phyloP scores from a whole-genome alignment of 352 stramenopile species.

The Phytophthora tentaculata region DNA sequence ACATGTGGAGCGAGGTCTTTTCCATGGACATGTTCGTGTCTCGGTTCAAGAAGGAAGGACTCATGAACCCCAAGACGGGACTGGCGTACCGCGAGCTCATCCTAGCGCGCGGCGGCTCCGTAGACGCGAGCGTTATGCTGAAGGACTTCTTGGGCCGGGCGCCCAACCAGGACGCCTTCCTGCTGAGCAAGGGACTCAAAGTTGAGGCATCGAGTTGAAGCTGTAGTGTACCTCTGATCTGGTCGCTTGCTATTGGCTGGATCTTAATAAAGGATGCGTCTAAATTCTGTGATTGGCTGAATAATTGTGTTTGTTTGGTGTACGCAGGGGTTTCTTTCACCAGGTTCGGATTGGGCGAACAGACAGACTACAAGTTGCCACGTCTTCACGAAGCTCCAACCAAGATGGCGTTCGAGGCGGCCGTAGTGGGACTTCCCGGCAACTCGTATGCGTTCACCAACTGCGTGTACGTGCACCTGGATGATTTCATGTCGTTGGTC shows the following conservation, averaged over 20 bases:
- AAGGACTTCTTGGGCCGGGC: slow-evolving; percentile 81
- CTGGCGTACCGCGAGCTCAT: slow-evolving; percentile 89
- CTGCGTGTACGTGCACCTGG: slow-evolving; percentile 76
- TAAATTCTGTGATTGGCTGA: too few species aligned
- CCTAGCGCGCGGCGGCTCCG: slow-evolving; percentile 79
- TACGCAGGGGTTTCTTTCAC: slow-evolving; percentile 14
- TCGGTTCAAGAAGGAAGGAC: slow-evolving; percentile 84
- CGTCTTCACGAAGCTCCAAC: slow-evolving; percentile 7
- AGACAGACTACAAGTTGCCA: slow-evolving; percentile 16
- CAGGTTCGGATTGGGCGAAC: not conserved
- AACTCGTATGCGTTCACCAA: slow-evolving; percentile 88
- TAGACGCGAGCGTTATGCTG: slow-evolving; percentile 83
- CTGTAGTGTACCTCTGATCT: slow-evolving; percentile 8
- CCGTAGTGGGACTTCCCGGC: slow-evolving; percentile 69
- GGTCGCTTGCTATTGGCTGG: slow-evolving; percentile 19
- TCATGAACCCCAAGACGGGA: slow-evolving; percentile 84
- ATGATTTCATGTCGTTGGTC: slow-evolving; percentile 80
- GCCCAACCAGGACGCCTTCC: slow-evolving; percentile 83
- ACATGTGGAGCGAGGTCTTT: slow-evolving; percentile 92
- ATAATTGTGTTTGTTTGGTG: slow-evolving; percentile 7
- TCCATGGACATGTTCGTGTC: slow-evolving; percentile 92
- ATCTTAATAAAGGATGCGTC: too few species aligned
- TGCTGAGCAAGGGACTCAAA: slow-evolving; percentile 78
- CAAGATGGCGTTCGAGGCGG: slow-evolving; percentile 61
- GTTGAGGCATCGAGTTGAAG: slow-evolving; percentile 17